Evolutionary conservation across 176 grass and related monocot species (phyloP).

Genomic region (Oryza punctata): DNA sequence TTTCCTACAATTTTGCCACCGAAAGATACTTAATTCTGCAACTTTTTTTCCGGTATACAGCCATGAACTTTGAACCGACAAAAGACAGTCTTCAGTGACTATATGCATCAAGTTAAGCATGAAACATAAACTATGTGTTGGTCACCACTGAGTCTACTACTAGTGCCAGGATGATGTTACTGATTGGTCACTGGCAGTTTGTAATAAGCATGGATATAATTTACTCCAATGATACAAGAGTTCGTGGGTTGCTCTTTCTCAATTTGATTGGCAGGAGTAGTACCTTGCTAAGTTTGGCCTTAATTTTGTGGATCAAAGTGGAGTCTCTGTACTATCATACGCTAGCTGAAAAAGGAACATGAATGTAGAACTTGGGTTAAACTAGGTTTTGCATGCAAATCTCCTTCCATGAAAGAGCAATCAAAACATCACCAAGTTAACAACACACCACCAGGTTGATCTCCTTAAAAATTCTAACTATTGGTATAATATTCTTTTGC

Average conservation of each 20-base stretch:
- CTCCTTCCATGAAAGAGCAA: background rate
- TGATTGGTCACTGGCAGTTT: slow-evolving; percentile 31
- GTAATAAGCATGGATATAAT: slow-evolving; percentile 18
- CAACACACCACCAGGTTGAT: background rate
- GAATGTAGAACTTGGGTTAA: background rate
- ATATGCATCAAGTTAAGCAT: background rate
- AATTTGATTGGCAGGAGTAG: slow-evolving; percentile 1
- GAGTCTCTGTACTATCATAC: background rate
- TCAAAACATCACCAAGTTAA: background rate
- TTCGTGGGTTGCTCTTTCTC: slow-evolving; percentile 23
- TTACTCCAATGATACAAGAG: slow-evolving; percentile 33
- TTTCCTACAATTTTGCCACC: background rate
- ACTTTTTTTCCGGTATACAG: background rate
- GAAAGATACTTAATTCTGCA: background rate
- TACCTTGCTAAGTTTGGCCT: background rate
- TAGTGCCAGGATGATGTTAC: slow-evolving; percentile 42
- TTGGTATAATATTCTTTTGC: background rate
- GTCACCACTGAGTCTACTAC: slow-evolving; percentile 20
- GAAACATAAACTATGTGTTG: slow-evolving; percentile 7
- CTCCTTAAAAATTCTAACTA: too few relatives aligned
- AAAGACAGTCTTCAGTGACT: background rate
- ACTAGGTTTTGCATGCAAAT: background rate
- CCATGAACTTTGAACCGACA: background rate
- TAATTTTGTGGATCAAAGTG: background rate
- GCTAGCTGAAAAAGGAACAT: background rate